phyloP scores from a whole-genome alignment of 23 red algal genomes.

The Chondrus crispus region DNA sequence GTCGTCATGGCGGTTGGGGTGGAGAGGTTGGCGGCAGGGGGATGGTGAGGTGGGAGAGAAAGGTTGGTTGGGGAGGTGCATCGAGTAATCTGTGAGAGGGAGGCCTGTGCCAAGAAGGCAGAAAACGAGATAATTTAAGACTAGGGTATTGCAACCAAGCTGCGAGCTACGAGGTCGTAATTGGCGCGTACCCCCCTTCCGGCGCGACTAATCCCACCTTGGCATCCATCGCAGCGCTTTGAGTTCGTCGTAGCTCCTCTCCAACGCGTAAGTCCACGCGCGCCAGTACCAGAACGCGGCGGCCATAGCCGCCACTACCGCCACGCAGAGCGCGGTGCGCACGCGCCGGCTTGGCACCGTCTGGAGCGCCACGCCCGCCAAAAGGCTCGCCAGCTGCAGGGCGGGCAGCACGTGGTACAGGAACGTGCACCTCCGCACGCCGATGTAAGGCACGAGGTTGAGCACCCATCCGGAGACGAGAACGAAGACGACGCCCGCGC shows the following conservation, averaged over 20 bases:
- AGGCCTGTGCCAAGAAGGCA: too few relatives aligned
- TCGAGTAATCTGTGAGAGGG: too few relatives aligned
- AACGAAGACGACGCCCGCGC: slow-evolving; percentile 9
- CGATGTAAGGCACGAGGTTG: slow-evolving; percentile 80
- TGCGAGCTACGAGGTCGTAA: too few relatives aligned
- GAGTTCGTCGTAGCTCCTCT: neutral
- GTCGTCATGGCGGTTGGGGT: neutral
- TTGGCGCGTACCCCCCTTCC: too few relatives aligned
- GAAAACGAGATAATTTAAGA: too few relatives aligned
- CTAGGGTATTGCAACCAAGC: too few relatives aligned
- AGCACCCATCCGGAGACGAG: slow-evolving; percentile 62
- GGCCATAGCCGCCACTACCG: slow-evolving; percentile 1
- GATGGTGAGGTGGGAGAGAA: too few relatives aligned
- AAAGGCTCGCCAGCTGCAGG: slow-evolving; percentile 45
- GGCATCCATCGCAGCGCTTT: slow-evolving; percentile 57
- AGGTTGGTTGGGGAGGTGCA: too few relatives aligned
- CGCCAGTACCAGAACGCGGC: slow-evolving; percentile 73
- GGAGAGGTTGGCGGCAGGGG: too few relatives aligned
- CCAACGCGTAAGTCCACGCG: slow-evolving; percentile 88
- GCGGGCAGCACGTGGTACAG: slow-evolving; percentile 91
- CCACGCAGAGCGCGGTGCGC: neutral
- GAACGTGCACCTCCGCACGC: slow-evolving; percentile 80
- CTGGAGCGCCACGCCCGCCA: slow-evolving; percentile 8
- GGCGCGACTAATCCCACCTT: slow-evolving; percentile 63
- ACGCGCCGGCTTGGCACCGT: neutral